phyloP scores from a whole-genome alignment of 139 green algal species.

The Chlorella sp. region DNA sequence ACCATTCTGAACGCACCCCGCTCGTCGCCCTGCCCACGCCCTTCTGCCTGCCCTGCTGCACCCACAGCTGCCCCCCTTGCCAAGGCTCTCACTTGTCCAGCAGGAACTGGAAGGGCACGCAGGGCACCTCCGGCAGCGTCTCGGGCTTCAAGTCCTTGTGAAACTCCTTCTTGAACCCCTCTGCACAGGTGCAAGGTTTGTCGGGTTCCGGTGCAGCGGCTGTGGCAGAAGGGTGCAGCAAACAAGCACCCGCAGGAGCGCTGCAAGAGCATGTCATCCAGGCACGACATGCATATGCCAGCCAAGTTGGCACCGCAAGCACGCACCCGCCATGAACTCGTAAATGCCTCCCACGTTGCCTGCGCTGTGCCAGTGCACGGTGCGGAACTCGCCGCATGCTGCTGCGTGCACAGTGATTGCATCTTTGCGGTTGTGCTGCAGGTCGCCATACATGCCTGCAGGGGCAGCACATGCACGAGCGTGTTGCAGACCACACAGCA shows the following conservation, averaged over 20 bases:
- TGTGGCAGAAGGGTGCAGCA: no score
- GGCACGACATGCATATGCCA: no score
- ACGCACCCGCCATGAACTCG: no score
- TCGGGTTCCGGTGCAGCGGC: not conserved
- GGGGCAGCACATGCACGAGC: no score
- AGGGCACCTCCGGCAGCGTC: not conserved
- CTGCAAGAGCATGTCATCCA: no score
- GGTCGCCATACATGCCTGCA: not conserved
- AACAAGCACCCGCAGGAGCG: no score
- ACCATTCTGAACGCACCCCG: no score
- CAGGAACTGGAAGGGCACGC: not conserved
- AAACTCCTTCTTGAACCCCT: not conserved
- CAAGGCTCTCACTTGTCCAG: not conserved
- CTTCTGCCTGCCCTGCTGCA: no score
- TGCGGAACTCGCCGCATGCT: not conserved
- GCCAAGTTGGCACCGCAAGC: no score
- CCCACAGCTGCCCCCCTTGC: no score
- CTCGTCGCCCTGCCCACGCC: no score
- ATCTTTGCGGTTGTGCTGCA: not conserved
- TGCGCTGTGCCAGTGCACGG: not conserved
- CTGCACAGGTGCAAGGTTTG: not conserved
- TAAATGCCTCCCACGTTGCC: not conserved
- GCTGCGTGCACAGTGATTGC: not conserved
- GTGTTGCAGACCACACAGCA: no score
- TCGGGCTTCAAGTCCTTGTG: not conserved